Base-by-base conservation (phyloP, 2,329 filamentous ascomycete species). In the Hymenotorrendiella dingleyae region DNA sequence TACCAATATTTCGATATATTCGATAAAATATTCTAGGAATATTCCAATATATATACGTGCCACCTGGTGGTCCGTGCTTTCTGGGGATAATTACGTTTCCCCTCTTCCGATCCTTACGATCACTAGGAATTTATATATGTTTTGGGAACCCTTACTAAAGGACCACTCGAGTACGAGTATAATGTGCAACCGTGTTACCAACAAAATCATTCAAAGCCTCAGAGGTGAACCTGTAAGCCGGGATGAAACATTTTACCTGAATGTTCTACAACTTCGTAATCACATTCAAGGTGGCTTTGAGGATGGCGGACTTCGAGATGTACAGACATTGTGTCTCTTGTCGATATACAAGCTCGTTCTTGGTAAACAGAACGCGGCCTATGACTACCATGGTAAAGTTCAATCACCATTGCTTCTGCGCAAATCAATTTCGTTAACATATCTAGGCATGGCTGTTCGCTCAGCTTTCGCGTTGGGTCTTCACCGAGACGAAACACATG, bases 301-400 rank as follows among this genome's bases (percentile, higher is more conserved):
- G 54, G 74, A 82, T 53, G 74, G 73, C 17, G 74, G 80, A 42
- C 74, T 84, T 45, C 82, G 78, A 74, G 77, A 76, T 10, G 70
- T 84, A 35, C 79, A 84, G 54, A 77, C 78, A 2, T 63, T 83
- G 32, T 62, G 76, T 0, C 62, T 85, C 26, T 82, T 84, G 73
- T 70, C 79, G 0, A 60, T 82, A 2, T 85, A 82, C 54, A 78
- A 75, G 71, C 62, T 84, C 12, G 68, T 72, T 2, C 69, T 78
- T 11, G 78, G 78, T 1, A 80, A 75, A 58, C 67, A 77, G 12
- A 83, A 83, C 50, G 73, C 76, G 4, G 76, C 81, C 0, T 82
- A 80, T 61, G 69, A 71, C 12, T 78, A 82, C 45, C 69, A 76
- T 36, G 79, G 80, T 72, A 63, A 60, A n/a, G 14, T 9, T 17